phyloP scores from a whole-genome alignment of 169 alveolate species.

The Cryptosporidium xiaoi region DNA sequence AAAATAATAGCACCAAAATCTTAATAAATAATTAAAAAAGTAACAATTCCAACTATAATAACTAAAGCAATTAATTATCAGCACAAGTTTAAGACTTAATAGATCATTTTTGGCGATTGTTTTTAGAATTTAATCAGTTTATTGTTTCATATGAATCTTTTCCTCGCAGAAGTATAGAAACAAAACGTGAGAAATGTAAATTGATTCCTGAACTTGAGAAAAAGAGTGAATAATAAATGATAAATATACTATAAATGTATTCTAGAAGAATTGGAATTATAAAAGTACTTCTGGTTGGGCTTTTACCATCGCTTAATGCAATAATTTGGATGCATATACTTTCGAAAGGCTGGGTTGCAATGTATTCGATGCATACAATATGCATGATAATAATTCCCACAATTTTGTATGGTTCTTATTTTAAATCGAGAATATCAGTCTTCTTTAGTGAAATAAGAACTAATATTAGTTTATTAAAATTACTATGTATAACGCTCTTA shows the following conservation, averaged over 20 bases:
- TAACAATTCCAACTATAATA: too few relatives aligned
- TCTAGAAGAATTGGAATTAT: not conserved
- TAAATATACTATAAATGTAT: not conserved
- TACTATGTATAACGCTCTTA: not conserved
- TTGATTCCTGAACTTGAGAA: too few relatives aligned
- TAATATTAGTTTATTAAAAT: not conserved
- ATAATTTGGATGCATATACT: conserved; percentile 20
- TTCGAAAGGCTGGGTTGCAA: conserved; percentile 59
- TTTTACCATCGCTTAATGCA: conserved; percentile 37
- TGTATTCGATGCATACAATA: conserved; percentile 60
- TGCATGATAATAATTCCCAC: conserved; percentile 47
- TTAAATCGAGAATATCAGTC: not conserved
- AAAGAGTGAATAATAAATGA: not conserved
- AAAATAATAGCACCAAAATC: too few relatives aligned
- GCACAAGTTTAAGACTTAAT: too few relatives aligned
- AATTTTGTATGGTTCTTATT: not conserved
- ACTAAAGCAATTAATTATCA: too few relatives aligned
- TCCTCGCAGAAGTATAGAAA: too few relatives aligned
- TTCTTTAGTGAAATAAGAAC: not conserved
- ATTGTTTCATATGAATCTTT: too few relatives aligned
- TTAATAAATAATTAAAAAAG: too few relatives aligned
- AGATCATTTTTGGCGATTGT: too few relatives aligned
- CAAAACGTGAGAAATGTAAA: too few relatives aligned
- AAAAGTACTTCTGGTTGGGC: conserved; percentile 9
- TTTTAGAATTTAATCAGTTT: too few relatives aligned